Conservation (phyloP, 2,329 filamentous ascomycete genomes). For the Trematosphaeria pertusa region DNA sequence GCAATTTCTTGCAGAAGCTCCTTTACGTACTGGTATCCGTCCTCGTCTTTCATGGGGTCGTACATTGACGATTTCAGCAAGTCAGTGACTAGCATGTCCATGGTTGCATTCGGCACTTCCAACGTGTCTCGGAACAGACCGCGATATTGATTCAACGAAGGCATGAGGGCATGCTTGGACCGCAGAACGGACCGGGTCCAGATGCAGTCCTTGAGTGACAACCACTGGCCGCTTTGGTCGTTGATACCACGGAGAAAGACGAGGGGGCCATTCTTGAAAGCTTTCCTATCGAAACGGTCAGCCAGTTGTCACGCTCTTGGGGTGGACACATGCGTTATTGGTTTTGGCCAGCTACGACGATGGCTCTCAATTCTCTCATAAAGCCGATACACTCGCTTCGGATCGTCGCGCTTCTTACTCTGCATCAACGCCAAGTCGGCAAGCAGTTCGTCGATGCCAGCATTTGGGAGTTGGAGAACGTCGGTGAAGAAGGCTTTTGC, state of each 20-base stretch:
- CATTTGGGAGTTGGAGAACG: conserved; percentile 11
- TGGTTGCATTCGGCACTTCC: conserved; percentile 12
- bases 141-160: conserved; percentile 13
- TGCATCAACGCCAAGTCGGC: conserved; percentile 11
- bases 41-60: neutral
- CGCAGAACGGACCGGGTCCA: conserved; percentile 12
- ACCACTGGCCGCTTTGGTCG: conserved; percentile 2
- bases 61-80: conserved; percentile 4
- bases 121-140: conserved; percentile 12
- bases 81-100: conserved; percentile 11
- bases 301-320: conserved; percentile 6
- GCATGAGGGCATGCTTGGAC: conserved; percentile 11
- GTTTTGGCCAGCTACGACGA: conserved; percentile 2
- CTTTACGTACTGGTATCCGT: conserved; percentile 2
- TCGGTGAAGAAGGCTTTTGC: conserved; percentile 12
- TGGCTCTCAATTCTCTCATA: conserved; percentile 15
- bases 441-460: conserved; percentile 12
- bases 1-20: conserved; percentile 11
- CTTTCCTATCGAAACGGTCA: conserved; percentile 9
- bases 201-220: conserved; percentile 8
- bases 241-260: conserved; percentile 12
- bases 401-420: conserved; percentile 9
- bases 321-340: conserved; percentile 3
- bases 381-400: conserved; percentile 8
- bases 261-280: conserved; percentile 4